phyloP scores from a whole-genome alignment of 2,329 filamentous ascomycete genomes.

The Diaporthe ilicicola region DNA sequence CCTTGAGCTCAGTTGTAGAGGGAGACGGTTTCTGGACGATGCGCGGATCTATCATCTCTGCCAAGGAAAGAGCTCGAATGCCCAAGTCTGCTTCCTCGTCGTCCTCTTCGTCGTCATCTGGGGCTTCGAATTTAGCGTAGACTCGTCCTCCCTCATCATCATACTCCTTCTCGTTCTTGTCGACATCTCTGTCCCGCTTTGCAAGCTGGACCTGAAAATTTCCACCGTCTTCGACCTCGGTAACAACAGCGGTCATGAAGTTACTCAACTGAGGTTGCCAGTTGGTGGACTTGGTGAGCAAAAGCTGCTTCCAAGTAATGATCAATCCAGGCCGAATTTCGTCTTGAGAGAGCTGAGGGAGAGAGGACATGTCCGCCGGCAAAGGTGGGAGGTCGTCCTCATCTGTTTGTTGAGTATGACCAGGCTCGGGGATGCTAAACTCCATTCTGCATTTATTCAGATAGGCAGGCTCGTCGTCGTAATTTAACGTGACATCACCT shows the following conservation, averaged over 20 bases:
- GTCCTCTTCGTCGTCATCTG: constrained; percentile 64
- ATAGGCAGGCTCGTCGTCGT: constrained; percentile 42
- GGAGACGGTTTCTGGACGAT: constrained; percentile 60
- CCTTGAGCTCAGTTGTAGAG: neutral
- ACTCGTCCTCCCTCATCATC: constrained; percentile 75
- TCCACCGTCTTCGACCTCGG: constrained; percentile 61
- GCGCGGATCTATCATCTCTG: constrained; percentile 73
- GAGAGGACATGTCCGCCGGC: constrained; percentile 62
- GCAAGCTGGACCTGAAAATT: constrained; percentile 72
- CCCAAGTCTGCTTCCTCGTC: constrained; percentile 68
- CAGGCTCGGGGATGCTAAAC: constrained; percentile 39
- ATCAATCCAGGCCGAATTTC: constrained; percentile 67
- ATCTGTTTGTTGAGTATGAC: constrained; percentile 40
- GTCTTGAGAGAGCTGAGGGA: constrained; percentile 58
- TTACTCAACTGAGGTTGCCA: constrained; percentile 72
- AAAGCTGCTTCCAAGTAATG: constrained; percentile 73
- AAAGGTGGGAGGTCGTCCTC: constrained; percentile 70
- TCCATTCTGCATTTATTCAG: constrained; percentile 41
- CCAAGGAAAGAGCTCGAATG: constrained; percentile 65
- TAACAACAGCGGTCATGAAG: constrained; percentile 70
- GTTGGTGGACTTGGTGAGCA: constrained; percentile 67
- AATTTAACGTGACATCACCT: constrained; percentile 50
- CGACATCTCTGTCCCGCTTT: constrained; percentile 68
- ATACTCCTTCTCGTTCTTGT: constrained; percentile 64
- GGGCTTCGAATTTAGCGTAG: constrained; percentile 82